These are phyloP conservation scores for Arthrobotrys megalospora DNA, from an alignment of 2,329 filamentous ascomycete species.

Conservation along the genomic window DNA sequence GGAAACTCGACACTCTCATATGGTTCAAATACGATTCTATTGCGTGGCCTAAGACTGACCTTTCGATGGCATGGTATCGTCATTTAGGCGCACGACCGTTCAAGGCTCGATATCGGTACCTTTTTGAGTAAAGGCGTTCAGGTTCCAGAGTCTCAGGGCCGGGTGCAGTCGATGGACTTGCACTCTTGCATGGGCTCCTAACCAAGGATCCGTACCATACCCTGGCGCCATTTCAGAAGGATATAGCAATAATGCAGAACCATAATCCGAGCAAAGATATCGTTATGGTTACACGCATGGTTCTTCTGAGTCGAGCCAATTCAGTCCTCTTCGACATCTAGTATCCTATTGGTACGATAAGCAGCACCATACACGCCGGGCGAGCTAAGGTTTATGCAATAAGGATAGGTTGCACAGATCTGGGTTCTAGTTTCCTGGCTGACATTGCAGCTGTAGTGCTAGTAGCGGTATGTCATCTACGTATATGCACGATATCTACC, in stretches of 20 bases:
- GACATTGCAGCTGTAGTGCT: slow-evolving; percentile 5
- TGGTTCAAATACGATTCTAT: no score
- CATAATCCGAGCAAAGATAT: background rate
- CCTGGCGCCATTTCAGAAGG: background rate
- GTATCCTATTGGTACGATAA: slow-evolving; percentile 5
- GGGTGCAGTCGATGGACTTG: no score
- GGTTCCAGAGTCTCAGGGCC: no score
- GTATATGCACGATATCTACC: background rate
- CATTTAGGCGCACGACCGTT: no score
- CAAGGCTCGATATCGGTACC: no score
- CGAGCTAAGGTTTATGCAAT: slow-evolving; percentile 8
- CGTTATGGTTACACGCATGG: background rate
- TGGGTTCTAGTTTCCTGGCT: slow-evolving; percentile 6
- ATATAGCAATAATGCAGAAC: background rate
- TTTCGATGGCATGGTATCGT: no score
- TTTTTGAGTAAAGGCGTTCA: no score
- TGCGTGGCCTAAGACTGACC: no score
- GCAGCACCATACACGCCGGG: background rate
- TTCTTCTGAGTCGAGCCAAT: background rate
- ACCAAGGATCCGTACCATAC: no score
- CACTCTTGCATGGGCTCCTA: no score
- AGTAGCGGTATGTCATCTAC: background rate
- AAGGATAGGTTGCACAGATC: slow-evolving; percentile 14
- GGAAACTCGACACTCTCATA: no score
- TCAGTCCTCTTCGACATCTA: background rate